Conservation (phyloP, 306 rosid genomes). For the Psophocarpus tetragonolobus region DNA sequence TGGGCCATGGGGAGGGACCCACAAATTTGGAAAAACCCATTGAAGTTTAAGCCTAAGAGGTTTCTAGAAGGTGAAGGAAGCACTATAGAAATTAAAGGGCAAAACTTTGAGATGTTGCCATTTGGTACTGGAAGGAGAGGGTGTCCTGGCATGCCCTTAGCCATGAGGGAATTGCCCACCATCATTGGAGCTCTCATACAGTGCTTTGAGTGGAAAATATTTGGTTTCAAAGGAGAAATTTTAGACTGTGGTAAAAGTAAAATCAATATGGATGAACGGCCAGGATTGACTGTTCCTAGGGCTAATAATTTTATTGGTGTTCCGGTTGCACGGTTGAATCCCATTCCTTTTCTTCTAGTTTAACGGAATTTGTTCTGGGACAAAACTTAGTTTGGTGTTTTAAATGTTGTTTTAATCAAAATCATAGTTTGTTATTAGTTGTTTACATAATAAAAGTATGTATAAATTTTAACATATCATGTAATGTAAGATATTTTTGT, state of each 20-base stretch:
- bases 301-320: conserved; percentile 44
- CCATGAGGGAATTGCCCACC: conserved; percentile 45
- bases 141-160: conserved; percentile 54
- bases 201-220: conserved; percentile 54
- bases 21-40: conserved; percentile 37
- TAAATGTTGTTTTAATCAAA: no score
- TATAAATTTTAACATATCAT: no score
- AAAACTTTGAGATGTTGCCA: conserved; percentile 42
- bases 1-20: conserved; percentile 46
- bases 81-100: conserved; percentile 29
- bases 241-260: neutral
- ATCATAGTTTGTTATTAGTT: no score
- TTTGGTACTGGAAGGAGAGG: conserved; percentile 64
- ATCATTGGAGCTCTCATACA: conserved; percentile 47
- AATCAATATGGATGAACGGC: conserved; percentile 48
- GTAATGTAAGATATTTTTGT: no score
- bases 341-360: conserved; percentile 6
- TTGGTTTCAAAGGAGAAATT: neutral
- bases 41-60: conserved; percentile 40
- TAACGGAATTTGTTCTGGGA: neutral
- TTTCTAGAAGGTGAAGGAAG: conserved; percentile 22
- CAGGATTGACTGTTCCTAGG: conserved; percentile 57
- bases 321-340: conserved; percentile 38
- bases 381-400: no score
- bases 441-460: no score